Percentiles rank a stretch among this genome's conserved stretches.
Conservation (phyloP, 164 flowering plant species). For the Sedum album region DNA sequence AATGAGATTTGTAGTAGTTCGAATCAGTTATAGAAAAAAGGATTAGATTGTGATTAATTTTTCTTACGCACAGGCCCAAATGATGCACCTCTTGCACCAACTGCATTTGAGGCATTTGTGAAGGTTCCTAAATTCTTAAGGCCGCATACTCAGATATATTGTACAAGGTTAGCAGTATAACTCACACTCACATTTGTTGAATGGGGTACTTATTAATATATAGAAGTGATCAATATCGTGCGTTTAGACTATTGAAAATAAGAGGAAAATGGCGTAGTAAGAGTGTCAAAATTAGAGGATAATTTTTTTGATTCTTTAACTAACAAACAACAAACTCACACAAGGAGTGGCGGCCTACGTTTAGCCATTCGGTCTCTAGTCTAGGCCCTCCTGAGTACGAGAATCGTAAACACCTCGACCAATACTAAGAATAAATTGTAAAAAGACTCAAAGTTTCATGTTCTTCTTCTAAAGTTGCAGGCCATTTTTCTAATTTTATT, state of each 20-base stretch:
- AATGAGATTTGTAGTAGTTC: neutral
- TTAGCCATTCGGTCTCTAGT: too few species aligned
- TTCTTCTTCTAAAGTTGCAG: too few species aligned
- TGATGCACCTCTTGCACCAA: slow-evolving; percentile 88
- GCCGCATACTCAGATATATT: slow-evolving; percentile 92
- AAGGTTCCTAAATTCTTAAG: slow-evolving; percentile 87
- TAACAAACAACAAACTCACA: too few species aligned
- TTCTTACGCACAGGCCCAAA: slow-evolving; percentile 59
- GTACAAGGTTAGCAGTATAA: slow-evolving; percentile 59
- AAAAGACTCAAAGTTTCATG: too few species aligned
- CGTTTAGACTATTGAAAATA: neutral
- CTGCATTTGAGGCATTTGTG: slow-evolving; percentile 74
- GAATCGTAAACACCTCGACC: too few species aligned
- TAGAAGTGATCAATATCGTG: neutral
- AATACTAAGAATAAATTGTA: too few species aligned
- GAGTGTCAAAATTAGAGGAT: neutral
- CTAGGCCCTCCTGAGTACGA: too few species aligned
- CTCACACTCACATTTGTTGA: neutral
- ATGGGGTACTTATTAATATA: neutral
- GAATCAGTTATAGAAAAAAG: neutral
- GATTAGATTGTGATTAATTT: neutral
- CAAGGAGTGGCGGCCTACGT: too few species aligned
- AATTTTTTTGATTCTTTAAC: too few species aligned
- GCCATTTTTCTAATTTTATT: too few species aligned
- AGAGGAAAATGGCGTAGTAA: neutral